These are phyloP conservation scores for Acacia melanoxylon DNA, from an alignment of 306 rosid genomes.

Conservation along the genomic window DNA sequence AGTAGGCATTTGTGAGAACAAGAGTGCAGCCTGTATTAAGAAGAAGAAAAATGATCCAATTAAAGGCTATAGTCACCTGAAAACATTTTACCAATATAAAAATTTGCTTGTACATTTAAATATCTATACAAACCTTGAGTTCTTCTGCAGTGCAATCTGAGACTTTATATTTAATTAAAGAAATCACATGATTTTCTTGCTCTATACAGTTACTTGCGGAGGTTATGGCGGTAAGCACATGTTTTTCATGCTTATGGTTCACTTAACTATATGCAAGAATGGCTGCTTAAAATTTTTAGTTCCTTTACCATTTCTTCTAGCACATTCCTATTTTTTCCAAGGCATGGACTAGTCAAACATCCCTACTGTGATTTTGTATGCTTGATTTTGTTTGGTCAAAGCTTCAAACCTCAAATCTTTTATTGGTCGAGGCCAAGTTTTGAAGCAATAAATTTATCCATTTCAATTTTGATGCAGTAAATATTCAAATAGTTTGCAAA, in stretches of 20 bases:
- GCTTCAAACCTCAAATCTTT: constrained; percentile 15
- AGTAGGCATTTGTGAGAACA: constrained; percentile 53
- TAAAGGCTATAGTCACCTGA: neutral
- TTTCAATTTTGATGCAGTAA: constrained; percentile 8
- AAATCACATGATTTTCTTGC: no score
- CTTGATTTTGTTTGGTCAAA: neutral
- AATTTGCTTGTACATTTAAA: neutral
- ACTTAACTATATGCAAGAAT: no score
- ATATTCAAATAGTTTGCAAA: constrained; percentile 5
- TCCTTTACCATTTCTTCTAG: no score
- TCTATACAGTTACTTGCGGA: no score
- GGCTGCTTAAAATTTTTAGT: no score
- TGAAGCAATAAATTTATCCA: constrained; percentile 4
- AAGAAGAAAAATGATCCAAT: neutral
- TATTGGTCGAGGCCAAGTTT: constrained; percentile 7
- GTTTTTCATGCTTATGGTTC: no score
- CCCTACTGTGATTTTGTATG: constrained; percentile 10
- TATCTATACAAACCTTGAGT: constrained; percentile 41
- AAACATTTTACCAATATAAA: neutral
- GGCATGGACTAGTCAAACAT: constrained; percentile 5
- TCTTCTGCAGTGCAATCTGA: constrained; percentile 75
- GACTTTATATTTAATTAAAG: constrained; percentile 18
- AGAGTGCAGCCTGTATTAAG: constrained; percentile 39
- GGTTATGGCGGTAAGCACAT: no score
- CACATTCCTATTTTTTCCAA: neutral